Conservation (phyloP, 2,329 filamentous ascomycete species). For the Microsporum ferrugineum region DNA sequence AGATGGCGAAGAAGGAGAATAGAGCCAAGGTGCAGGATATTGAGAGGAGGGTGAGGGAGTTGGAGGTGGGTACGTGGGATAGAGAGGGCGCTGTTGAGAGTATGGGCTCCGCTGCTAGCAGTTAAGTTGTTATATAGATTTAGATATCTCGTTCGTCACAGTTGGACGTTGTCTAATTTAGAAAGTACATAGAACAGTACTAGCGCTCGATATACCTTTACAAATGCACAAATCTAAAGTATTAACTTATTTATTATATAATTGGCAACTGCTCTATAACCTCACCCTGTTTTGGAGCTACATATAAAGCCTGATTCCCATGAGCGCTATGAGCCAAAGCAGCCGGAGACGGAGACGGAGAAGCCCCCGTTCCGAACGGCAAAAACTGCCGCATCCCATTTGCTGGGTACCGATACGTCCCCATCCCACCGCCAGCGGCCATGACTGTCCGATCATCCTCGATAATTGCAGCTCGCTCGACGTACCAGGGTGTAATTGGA, state of each 20-base stretch:
- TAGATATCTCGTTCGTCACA: too few species aligned
- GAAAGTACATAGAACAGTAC: not conserved
- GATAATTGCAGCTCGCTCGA: not conserved
- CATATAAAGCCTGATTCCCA: slow-evolving; percentile 1
- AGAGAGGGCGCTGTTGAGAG: slow-evolving; percentile 60
- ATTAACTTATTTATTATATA: slow-evolving; percentile 5
- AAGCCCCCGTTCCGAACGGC: not conserved
- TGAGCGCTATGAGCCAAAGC: not conserved
- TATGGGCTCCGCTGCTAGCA: slow-evolving; percentile 36
- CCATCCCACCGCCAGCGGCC: not conserved
- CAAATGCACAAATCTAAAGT: not conserved
- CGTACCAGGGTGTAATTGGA: not conserved
- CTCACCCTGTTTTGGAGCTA: slow-evolving; percentile 1
- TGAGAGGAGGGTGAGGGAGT: slow-evolving; percentile 43
- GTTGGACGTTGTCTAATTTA: not conserved
- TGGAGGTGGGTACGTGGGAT: slow-evolving; percentile 70
- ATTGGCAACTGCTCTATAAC: slow-evolving; percentile 2
- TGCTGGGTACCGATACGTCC: not conserved
- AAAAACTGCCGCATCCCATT: slow-evolving; percentile 1
- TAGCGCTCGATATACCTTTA: not conserved
- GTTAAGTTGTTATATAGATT: not conserved
- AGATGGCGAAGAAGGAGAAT: slow-evolving; percentile 45
- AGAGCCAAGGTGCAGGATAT: slow-evolving; percentile 46
- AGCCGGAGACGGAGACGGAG: not conserved
- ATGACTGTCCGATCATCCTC: not conserved